Evolutionary conservation across 2,329 filamentous ascomycete genomes (phyloP), one percentile per base, ranked within the genome.

Genomic region (Penicillium hordei): DNA sequence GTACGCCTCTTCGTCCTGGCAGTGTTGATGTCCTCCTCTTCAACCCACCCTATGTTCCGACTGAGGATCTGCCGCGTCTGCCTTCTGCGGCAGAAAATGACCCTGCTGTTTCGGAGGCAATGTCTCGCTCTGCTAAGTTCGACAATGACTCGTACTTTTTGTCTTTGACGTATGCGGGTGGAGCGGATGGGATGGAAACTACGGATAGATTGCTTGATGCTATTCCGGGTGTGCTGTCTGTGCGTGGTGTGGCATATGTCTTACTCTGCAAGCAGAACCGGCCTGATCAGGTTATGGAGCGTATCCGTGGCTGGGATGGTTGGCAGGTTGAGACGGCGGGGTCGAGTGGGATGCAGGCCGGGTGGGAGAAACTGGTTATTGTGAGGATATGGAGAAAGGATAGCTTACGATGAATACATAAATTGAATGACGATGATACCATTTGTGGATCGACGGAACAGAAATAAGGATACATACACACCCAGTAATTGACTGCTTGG

Each of bases 11-110:
- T 40, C 81, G 83, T 8, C 70, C 78, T 0, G 79, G 81, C 2
- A 75, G 77, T 39, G 83, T 96, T 5, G 94, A 99, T 71, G 83
- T 99, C 12, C 82, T 99, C 61, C 83, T 99, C 29, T 99, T 97
- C 82, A 99, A 99, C 72, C 94, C 94, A 52, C 94, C 94, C 0
- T 99, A 99, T 72, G 94, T 99, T 15, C 94, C 94, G 2, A 95
- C 93, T 2, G 83, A 88, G 27, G 84, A 86, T 40, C 77, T 95
- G 58, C 93, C 93, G 1, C 72, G 76, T 25, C 75, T 83, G 36
- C 76, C 82, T 6, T 61, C 61, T 1, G 55, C 62, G 6, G 56
- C 59, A 15, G 61, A 66, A 19, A 60, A 66, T 45, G 54, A 67
- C 49, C 54, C 65, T 58, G 50, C 72, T 70, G 67, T 68, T 2